Evolutionary conservation across 2,329 filamentous ascomycete species (phyloP).

Genomic region (Westerdykella aurantiaca): DNA sequence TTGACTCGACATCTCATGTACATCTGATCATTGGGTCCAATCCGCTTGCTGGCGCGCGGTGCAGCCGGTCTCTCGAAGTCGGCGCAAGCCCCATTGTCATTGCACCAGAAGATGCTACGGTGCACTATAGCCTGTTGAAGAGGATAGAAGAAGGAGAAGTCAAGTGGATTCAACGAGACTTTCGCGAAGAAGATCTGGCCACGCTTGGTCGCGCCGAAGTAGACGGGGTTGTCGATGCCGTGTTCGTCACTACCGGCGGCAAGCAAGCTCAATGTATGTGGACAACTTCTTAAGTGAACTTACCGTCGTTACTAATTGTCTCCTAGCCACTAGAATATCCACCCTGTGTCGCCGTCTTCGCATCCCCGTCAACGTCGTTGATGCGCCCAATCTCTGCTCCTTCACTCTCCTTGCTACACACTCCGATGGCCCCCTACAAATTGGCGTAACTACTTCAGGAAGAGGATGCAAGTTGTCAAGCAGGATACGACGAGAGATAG

Average conservation of each 20-base stretch:
- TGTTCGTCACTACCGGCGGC: slow-evolving; percentile 70
- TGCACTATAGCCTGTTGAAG: slow-evolving; percentile 57
- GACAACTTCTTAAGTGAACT: neutral
- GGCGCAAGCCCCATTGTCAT: slow-evolving; percentile 78
- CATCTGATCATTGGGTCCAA: slow-evolving; percentile 86
- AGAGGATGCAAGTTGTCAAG: slow-evolving; percentile 90
- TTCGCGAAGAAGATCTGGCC: slow-evolving; percentile 66
- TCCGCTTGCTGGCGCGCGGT: slow-evolving; percentile 78
- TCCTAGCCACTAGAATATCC: slow-evolving; percentile 62
- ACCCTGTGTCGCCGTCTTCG: slow-evolving; percentile 68
- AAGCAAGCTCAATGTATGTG: slow-evolving; percentile 45
- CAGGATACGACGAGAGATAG: slow-evolving; percentile 81
- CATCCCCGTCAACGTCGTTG: slow-evolving; percentile 89
- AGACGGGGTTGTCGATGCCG: slow-evolving; percentile 73
- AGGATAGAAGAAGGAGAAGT: slow-evolving; percentile 62
- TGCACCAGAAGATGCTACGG: slow-evolving; percentile 57
- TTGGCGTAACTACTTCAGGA: slow-evolving; percentile 93
- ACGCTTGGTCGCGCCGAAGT: slow-evolving; percentile 76
- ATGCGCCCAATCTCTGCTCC: slow-evolving; percentile 78
- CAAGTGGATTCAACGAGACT: slow-evolving; percentile 59
- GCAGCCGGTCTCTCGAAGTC: slow-evolving; percentile 70
- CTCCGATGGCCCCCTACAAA: slow-evolving; percentile 83
- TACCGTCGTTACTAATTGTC: slow-evolving; percentile 5
- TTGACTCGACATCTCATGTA: slow-evolving; percentile 63
- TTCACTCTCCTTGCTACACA: slow-evolving; percentile 88